These are phyloP conservation scores for Sphagnurus paluster DNA, from an alignment of 1,284 basidiomycete genomes.

Conservation along the genomic window DNA sequence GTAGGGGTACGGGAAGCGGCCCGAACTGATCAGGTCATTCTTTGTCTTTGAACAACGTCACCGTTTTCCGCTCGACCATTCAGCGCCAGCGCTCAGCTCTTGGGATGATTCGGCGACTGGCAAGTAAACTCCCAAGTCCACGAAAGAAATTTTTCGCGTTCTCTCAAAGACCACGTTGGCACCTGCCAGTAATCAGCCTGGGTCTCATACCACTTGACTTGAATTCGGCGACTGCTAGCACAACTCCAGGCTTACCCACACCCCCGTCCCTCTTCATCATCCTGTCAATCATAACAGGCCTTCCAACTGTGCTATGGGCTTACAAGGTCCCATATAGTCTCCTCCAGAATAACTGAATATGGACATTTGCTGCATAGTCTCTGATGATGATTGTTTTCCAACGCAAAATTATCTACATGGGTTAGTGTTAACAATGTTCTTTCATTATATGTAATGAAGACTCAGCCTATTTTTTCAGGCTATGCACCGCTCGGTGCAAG, in stretches of 20 bases:
- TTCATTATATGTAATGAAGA: background rate
- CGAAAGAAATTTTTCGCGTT: no score
- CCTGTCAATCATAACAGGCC: slow-evolving; percentile 33
- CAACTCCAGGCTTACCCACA: background rate
- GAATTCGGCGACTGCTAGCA: no score
- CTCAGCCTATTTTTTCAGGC: slow-evolving; percentile 26
- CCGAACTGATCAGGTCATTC: no score
- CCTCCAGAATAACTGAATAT: background rate
- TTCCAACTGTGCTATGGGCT: slow-evolving; percentile 42
- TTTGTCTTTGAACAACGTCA: no score
- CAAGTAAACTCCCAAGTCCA: no score
- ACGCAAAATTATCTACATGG: slow-evolving; percentile 54
- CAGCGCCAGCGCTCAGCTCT: no score
- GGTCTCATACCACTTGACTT: background rate
- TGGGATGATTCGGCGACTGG: no score
- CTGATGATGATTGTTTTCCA: slow-evolving; percentile 50
- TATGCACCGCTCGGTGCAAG: slow-evolving; percentile 46
- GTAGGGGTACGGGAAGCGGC: no score
- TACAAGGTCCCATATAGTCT: slow-evolving; percentile 40
- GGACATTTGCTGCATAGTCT: slow-evolving; percentile 33
- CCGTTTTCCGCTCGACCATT: no score
- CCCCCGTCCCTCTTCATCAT: slow-evolving; percentile 30
- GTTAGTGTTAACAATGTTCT: slow-evolving; percentile 23
- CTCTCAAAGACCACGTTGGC: background rate
- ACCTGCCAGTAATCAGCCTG: background rate